Base-by-base conservation (phyloP, 2,329 filamentous ascomycete species). In the Daldinia sp. region DNA sequence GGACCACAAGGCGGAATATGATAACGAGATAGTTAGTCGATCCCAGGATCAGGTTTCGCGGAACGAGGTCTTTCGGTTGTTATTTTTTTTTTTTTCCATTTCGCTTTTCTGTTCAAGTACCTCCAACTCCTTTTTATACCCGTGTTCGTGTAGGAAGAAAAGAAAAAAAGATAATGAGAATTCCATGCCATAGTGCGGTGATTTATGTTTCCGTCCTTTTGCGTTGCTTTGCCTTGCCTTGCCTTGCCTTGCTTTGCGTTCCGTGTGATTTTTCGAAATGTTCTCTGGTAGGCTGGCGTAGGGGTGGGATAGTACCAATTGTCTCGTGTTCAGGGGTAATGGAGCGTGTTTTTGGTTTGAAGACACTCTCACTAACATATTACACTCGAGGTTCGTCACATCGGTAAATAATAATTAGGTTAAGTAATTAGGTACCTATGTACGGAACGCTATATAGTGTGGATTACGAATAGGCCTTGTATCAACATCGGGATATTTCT, bases 91-190 rank as follows among this genome's bases (percentile, higher is more conserved):
- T 61, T 44, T 56, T 23, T 2, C 20, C 20, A 41, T 44, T 46
- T 54, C 55, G 23, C 39, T 44, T 46, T 44, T 44, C 39, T 63
- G 30, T 64, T 28, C 23, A 26, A 28, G 26, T 26, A 48, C 23
- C 44, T 28, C n/a, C 42, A 46, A 60, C 54, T 60, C 41, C 60
- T 56, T 70, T 65, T 68, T 70, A 70, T 70, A 70, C 68, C 68
- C 68, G 68, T 60, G 57, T 46, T 68, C 61, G 65, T 44, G 48
- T 46, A 54, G 35, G 53, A 23, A 62, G 57, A 66, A 48, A 53
- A 56, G 39, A 30, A 48, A 9, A 54, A 46, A 54, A 55, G 37
- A 41, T 56, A 42, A 50, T 37, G 51, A 26, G 18, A 63, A 33
- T 48, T 57, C 12, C 5, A 53, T 50, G 33, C 20, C 15, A 37